Percentiles rank a stretch among this genome's conserved stretches.
phyloP scores from a whole-genome alignment of 2,329 filamentous ascomycete genomes.

The Penicillium sp. region DNA sequence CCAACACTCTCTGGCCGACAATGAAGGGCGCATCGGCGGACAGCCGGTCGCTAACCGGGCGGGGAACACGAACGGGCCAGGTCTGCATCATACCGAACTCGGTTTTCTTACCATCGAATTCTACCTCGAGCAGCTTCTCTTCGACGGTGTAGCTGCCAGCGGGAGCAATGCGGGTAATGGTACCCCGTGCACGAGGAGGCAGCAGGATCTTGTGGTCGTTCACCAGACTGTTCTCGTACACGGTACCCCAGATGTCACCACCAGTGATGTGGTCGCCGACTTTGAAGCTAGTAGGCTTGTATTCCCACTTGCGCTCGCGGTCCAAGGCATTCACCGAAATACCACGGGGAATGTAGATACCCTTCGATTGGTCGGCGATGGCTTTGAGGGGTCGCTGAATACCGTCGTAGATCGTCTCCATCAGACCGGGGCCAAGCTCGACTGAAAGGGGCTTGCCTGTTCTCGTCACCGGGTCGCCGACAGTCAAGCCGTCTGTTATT shows the following conservation, averaged over 20 bases:
- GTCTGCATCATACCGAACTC: slow-evolving; percentile 98
- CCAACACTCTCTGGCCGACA: slow-evolving; percentile 93
- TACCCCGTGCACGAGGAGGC: slow-evolving; percentile 84
- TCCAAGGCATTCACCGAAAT: slow-evolving; percentile 84
- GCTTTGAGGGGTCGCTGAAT: slow-evolving; percentile 91
- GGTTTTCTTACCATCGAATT: slow-evolving; percentile 94
- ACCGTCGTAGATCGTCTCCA: slow-evolving; percentile 99
- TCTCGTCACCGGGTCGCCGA: slow-evolving; percentile 86
- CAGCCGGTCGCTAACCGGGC: slow-evolving; percentile 88
- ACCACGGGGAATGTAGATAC: slow-evolving; percentile 97
- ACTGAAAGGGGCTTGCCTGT: slow-evolving; percentile 96
- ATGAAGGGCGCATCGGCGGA: slow-evolving; percentile 87
- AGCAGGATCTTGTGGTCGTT: slow-evolving; percentile 90
- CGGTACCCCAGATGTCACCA: slow-evolving; percentile 91
- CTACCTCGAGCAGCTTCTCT: slow-evolving; percentile 89
- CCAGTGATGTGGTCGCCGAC: slow-evolving; percentile 96
- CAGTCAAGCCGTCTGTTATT: slow-evolving; percentile 73
- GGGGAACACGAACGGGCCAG: slow-evolving; percentile 95
- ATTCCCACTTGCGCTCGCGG: slow-evolving; percentile 93
- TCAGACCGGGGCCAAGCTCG: slow-evolving; percentile 91
- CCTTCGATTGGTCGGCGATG: slow-evolving; percentile 73
- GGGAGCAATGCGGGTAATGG: slow-evolving; percentile 83
- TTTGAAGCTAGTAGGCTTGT: slow-evolving; percentile 79
- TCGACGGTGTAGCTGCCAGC: slow-evolving; percentile 93
- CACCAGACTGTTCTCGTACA: slow-evolving; percentile 94